Evolutionary conservation across 1,284 basidiomycete genomes (phyloP).

Genomic region (Pulveroboletus sp.): DNA sequence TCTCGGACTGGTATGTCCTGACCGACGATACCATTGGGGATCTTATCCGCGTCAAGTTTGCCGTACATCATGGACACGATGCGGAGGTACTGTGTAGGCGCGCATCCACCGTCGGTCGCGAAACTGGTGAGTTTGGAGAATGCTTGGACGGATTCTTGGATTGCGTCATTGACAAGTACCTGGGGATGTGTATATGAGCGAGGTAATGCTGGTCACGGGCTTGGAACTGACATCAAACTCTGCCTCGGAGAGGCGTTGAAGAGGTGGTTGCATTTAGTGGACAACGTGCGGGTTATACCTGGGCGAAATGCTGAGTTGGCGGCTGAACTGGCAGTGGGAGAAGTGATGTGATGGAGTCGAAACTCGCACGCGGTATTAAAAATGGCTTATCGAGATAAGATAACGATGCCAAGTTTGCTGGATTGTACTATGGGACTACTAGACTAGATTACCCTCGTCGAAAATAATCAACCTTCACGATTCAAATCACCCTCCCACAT

Average conservation of each 20-base stretch:
- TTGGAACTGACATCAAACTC: slow-evolving; percentile 25
- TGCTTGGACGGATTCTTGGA: slow-evolving; percentile 14
- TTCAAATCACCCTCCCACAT: slow-evolving; percentile 2
- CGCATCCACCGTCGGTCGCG: slow-evolving; percentile 16
- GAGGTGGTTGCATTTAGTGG: background rate
- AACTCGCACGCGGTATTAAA: slow-evolving; percentile 7
- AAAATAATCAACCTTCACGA: slow-evolving; percentile 8
- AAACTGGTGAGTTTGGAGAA: slow-evolving; percentile 20
- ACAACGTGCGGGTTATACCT: background rate
- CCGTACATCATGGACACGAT: slow-evolving; percentile 26
- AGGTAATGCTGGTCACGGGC: background rate
- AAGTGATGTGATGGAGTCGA: background rate
- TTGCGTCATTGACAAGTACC: slow-evolving; percentile 18
- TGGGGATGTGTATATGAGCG: slow-evolving; percentile 2
- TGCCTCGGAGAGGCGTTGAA: slow-evolving; percentile 1
- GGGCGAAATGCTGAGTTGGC: background rate
- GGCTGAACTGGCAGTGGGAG: background rate
- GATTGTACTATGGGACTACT: background rate
- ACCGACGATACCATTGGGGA: slow-evolving; percentile 15
- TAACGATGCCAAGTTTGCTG: background rate
- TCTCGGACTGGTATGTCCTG: slow-evolving; percentile 4
- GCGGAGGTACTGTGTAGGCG: slow-evolving; percentile 25
- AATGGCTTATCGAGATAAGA: slow-evolving; percentile 7
- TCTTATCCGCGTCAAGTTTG: slow-evolving; percentile 22
- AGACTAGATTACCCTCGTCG: background rate